Percentiles rank a stretch among this genome's conserved stretches.
These are phyloP conservation scores for Boletus rubropictus DNA, from an alignment of 768 basidiomycete species.

Conservation along the genomic window DNA sequence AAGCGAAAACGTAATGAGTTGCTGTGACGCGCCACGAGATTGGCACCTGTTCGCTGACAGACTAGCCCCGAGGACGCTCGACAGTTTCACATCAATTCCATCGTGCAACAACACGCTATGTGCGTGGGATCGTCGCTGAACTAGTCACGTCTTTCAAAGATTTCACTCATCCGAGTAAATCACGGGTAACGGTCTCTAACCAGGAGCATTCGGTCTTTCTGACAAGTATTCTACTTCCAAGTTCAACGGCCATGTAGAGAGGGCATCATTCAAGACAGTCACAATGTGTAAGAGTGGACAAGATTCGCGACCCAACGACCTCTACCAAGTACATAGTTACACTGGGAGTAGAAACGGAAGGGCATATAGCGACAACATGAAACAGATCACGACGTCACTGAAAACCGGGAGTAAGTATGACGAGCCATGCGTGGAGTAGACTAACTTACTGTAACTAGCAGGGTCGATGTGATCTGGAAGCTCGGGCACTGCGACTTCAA, in stretches of 20 bases:
- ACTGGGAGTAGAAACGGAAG: constrained; percentile 6
- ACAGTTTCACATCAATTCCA: too few relatives aligned
- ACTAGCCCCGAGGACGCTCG: too few relatives aligned
- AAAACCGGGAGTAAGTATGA: background rate
- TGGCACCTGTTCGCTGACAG: too few relatives aligned
- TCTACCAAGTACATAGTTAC: constrained; percentile 23
- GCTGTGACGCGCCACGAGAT: too few relatives aligned
- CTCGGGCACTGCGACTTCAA: constrained; percentile 95
- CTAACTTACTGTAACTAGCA: constrained; percentile 84
- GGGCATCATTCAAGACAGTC: constrained; percentile 3
- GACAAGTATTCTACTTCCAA: too few relatives aligned
- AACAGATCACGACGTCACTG: constrained; percentile 43
- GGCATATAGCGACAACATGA: constrained; percentile 9
- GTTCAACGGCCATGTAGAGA: background rate
- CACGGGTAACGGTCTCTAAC: too few relatives aligned
- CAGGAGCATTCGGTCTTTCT: too few relatives aligned
- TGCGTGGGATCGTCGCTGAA: too few relatives aligned
- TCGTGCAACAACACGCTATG: too few relatives aligned
- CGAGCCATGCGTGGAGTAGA: background rate
- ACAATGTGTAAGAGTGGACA: constrained; percentile 2
- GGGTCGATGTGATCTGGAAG: constrained; percentile 92
- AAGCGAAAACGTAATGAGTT: too few relatives aligned
- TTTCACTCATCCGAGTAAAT: too few relatives aligned
- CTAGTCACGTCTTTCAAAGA: too few relatives aligned
- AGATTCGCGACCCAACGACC: constrained; percentile 2